Conservation (phyloP, 164 flowering plant species). For the Macadamia tetraphylla region DNA sequence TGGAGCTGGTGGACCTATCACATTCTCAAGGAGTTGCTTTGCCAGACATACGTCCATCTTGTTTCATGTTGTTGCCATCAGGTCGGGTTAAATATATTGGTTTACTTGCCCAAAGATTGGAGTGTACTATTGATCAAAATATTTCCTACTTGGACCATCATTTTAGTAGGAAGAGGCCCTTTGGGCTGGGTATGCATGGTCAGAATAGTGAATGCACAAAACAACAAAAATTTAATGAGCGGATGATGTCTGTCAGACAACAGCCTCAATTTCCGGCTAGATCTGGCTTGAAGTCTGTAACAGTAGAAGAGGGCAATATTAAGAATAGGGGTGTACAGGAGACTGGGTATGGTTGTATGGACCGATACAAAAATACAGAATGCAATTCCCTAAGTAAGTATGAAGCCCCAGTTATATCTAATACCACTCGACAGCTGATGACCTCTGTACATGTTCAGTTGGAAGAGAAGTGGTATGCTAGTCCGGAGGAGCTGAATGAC, state of each 20-base stretch:
- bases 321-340: constrained; percentile 13
- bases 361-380: constrained; percentile 13
- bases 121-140: constrained; percentile 21
- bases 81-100: constrained; percentile 56
- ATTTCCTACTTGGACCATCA: constrained; percentile 10
- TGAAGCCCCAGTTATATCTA: constrained; percentile 14
- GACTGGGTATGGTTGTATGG: constrained; percentile 14
- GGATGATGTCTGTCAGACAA: constrained; percentile 14
- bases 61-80: constrained; percentile 53
- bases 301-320: constrained; percentile 11
- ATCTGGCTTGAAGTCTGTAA: constrained; percentile 23
- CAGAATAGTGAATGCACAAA: constrained; percentile 24
- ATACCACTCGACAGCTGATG: constrained; percentile 20
- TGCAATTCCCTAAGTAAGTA: constrained; percentile 15
- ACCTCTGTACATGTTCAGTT: constrained; percentile 21
- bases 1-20: constrained; percentile 54
- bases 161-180: constrained; percentile 33
- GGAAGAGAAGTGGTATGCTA: constrained; percentile 83
- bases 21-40: constrained; percentile 64
- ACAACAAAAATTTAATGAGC: constrained; percentile 42
- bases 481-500: constrained; percentile 61
- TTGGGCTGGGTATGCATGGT: constrained; percentile 21
- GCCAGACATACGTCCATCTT: constrained; percentile 63
- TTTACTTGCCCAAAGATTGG: constrained; percentile 19
- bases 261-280: constrained; percentile 31